phyloP scores from a whole-genome alignment of 495 filamentous ascomycete genomes.

The Aspergillus carlsbadensis region DNA sequence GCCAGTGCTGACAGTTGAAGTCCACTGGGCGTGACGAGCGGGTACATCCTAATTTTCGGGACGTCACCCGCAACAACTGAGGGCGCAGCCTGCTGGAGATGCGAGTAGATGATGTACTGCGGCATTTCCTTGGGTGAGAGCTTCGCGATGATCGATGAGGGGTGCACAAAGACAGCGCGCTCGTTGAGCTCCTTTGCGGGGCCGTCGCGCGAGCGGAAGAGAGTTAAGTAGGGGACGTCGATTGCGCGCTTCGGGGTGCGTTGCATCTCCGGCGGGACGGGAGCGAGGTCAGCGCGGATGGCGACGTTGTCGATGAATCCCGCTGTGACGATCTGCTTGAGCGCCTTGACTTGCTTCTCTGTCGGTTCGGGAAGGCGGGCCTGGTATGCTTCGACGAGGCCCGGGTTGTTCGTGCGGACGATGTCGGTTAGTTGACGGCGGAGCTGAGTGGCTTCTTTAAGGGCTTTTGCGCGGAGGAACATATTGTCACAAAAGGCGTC shows the following conservation, averaged over 20 bases:
- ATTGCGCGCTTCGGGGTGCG: slow-evolving; percentile 77
- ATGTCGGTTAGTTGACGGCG: slow-evolving; percentile 79
- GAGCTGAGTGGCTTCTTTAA: slow-evolving; percentile 82
- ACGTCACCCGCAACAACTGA: slow-evolving; percentile 44
- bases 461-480: slow-evolving; percentile 81
- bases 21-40: slow-evolving; percentile 73
- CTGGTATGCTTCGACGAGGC: slow-evolving; percentile 57
- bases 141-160: slow-evolving; percentile 74
- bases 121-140: slow-evolving; percentile 71
- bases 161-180: slow-evolving; percentile 78
- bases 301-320: slow-evolving; percentile 96
- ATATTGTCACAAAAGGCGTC: slow-evolving; percentile 73
- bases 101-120: slow-evolving; percentile 81
- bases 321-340: slow-evolving; percentile 87
- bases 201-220: slow-evolving; percentile 66
- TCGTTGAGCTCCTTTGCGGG: slow-evolving; percentile 49
- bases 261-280: slow-evolving; percentile 65
- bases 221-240: slow-evolving; percentile 86
- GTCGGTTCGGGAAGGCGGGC: slow-evolving; percentile 67
- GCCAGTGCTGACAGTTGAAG: slow-evolving; percentile 77
- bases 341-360: slow-evolving; percentile 68
- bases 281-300: slow-evolving; percentile 83
- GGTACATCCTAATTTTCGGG: slow-evolving; percentile 86
- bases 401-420: slow-evolving; percentile 70
- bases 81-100: slow-evolving; percentile 71